Evolutionary conservation across 208 protist genomes (phyloP), one percentile per base, ranked within the genome.

Genomic region (Phytomonas sp.): DNA sequence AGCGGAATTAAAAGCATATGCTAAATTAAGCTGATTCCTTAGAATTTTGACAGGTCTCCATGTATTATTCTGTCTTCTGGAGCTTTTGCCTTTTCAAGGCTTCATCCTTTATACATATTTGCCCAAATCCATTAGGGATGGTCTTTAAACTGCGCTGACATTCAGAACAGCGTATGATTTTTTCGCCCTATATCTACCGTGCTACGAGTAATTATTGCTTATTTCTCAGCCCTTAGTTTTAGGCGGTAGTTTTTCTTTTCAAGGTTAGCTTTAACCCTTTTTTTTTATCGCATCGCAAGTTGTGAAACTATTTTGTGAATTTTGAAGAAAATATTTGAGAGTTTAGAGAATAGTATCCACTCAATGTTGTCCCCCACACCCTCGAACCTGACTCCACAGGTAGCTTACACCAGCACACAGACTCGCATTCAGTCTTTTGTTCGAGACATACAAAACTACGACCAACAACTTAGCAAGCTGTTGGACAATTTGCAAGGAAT

Each of bases 351-450:
- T 56, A 56, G 11, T 26, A 19, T 56, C 45, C 45, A 49, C 45
- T 5, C 45, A 67, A 72, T 74, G 73, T 33, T 76, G 32, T 52
- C 74, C 33, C 67, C 61, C 26, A 67, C 77, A 60, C 63, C 16
- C 37, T 49, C 62, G 14, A 69, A 69, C n/a, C 72, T 81, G 67
- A 78, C 59, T 42, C 69, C 85, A 30, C 70, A 80, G 60, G 69
- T 70, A 52, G 78, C 82, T 16, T 87, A 87, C 71, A 78, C 74
- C 56, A 80, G 71, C 63, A 73, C 81, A 1, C 76, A 83, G 66
- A 76, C 82, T 26, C 72, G 69, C 19, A 68, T 80, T 34, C 36
- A 68, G 34, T 66, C 63, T 19, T 64, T 92, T 14, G 75, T 76
- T 11, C 73, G 80, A 14, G 79, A 72, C 37, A 52, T 88, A n/a